These are phyloP conservation scores for Malus sieversii DNA, from an alignment of 306 rosid species.

Conservation along the genomic window DNA sequence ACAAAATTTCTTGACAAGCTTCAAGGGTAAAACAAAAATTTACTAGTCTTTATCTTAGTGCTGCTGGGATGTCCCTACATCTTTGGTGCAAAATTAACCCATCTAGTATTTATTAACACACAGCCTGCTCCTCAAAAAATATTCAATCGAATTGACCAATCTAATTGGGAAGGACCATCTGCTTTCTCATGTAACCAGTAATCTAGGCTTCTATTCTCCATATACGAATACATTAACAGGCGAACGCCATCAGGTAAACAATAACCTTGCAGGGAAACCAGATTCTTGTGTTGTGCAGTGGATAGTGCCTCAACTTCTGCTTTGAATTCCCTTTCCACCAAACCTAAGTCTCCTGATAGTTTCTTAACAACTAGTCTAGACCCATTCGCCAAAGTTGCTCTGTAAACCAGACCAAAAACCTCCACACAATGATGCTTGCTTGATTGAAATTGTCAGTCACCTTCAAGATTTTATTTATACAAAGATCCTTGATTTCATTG, in stretches of 20 bases:
- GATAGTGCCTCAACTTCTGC: constrained; percentile 92
- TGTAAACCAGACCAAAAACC: constrained; percentile 93
- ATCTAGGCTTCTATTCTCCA: constrained; percentile 94
- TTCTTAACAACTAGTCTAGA: constrained; percentile 71
- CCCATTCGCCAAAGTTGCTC: constrained; percentile 69
- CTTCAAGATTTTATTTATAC: constrained; percentile 63
- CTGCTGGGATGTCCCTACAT: constrained; percentile 41
- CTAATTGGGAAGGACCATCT: constrained; percentile 66
- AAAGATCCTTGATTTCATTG: constrained; percentile 63
- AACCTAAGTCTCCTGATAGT: constrained; percentile 86
- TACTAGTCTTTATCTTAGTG: constrained; percentile 42
- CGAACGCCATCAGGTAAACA: constrained; percentile 30
- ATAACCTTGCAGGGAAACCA: constrained; percentile 84
- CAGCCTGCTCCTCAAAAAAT: constrained; percentile 56
- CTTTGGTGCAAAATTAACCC: constrained; percentile 44
- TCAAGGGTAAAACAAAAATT: neutral
- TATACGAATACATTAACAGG: constrained; percentile 65
- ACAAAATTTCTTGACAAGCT: constrained; percentile 26
- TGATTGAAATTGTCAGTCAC: constrained; percentile 89
- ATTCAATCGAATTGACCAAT: constrained; percentile 76
- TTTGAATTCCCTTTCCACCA: constrained; percentile 88
- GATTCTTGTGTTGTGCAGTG: constrained; percentile 73
- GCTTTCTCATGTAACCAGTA: constrained; percentile 82
- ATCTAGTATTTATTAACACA: constrained; percentile 39
- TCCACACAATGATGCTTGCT: constrained; percentile 78